Evolutionary conservation across 2,329 filamentous ascomycete species (phyloP), one percentile per base, ranked within the genome.

Genomic region (Hypocreales sp.): DNA sequence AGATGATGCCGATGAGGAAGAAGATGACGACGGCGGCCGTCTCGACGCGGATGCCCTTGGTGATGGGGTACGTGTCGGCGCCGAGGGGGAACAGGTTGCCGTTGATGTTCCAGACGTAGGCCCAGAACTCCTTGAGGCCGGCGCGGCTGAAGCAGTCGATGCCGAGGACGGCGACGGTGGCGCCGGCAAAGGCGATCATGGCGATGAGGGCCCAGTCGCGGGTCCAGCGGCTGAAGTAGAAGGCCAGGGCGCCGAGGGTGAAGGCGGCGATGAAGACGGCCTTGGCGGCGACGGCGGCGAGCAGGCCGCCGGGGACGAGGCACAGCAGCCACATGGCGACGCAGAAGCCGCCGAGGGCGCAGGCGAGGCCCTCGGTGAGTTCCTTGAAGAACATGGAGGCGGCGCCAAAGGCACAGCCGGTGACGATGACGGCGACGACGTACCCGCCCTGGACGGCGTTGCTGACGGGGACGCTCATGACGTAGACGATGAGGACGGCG

Each of bases 81-180:
- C 71, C 67, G 3, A 83, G 55, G 0, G 86, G 86, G 42, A 95
- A 95, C 1, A 84, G 58, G 27, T 79, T 64, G 22, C 72, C 60
- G 48, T 94, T 94, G 21, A 95, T 53, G 24, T 58, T 59, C 87
- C 87, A 95, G 20, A 92, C 64, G 47, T 92, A 95, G 5, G 82
- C 67, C 87, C 87, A 95, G 40, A 94, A 94, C 48, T 95, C 87
- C 50, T 93, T 94, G 40, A 92, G 58, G 0, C 87, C 87, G n/a
- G 84, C 83, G 35, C 73, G 64, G 42, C 76, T 87, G 41, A 87
- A 92, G 50, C 83, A 92, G 48, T 95, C 87, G 31, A 95, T 79
- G 3, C 87, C 87, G 3, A 95, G 53, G 10, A 92, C 68, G 1
- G 78, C 62, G 4, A 71, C 71, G 0, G 83, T 93, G 4, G 83